Evolutionary conservation across 1,284 basidiomycete species (phyloP).

Genomic region (Moniliella sp.): DNA sequence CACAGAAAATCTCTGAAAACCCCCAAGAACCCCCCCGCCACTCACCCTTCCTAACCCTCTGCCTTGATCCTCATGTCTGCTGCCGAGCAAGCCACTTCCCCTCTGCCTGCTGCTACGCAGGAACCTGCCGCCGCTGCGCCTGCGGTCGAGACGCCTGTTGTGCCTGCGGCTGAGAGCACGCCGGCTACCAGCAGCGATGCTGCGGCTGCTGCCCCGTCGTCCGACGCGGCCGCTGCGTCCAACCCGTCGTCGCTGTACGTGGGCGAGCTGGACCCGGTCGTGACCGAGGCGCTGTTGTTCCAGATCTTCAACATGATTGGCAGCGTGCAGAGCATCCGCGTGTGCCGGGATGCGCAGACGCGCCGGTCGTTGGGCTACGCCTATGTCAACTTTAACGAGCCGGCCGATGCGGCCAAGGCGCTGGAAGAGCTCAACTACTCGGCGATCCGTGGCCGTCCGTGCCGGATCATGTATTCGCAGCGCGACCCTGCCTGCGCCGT

Average conservation of each 20-base stretch:
- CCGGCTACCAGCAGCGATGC: slow-evolving; percentile 5
- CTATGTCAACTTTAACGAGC: slow-evolving; percentile 96
- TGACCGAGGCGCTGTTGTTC: slow-evolving; percentile 97
- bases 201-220: slow-evolving; percentile 5
- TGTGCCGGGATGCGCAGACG: slow-evolving; percentile 97
- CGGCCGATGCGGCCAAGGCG: slow-evolving; percentile 89
- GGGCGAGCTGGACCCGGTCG: slow-evolving; percentile 87
- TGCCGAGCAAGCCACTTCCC: slow-evolving; percentile 25
- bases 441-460: slow-evolving; percentile 88
- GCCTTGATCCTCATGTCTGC: slow-evolving; percentile 3
- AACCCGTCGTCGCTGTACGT: slow-evolving; percentile 69
- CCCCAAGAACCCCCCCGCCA: no score
- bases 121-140: slow-evolving; percentile 8
- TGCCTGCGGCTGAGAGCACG: slow-evolving; percentile 5
- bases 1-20: no score
- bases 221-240: slow-evolving; percentile 6
- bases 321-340: slow-evolving; percentile 92
- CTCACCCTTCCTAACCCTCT: no score
- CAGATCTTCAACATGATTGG: slow-evolving; percentile 99
- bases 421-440: slow-evolving; percentile 99
- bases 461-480: slow-evolving; percentile 99
- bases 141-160: slow-evolving; percentile 3
- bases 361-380: slow-evolving; percentile 98
- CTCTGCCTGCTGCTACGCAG: slow-evolving; percentile 8
- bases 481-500: slow-evolving; percentile 95